Base-by-base conservation (phyloP, 2,329 filamentous ascomycete species). In the Diaporthe velutina region DNA sequence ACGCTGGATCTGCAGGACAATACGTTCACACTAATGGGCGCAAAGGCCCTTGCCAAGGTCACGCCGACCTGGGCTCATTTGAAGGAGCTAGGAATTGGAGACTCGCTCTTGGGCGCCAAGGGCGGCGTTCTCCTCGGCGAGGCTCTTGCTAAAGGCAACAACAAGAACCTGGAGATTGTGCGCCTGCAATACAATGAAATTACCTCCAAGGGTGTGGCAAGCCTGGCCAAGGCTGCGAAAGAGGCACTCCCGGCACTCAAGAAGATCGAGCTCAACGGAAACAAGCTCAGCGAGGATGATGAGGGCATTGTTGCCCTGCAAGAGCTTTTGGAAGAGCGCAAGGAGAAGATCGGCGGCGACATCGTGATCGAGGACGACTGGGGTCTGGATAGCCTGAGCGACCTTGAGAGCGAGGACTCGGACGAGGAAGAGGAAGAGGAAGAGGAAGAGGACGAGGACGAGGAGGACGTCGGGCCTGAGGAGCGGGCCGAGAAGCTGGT, bases 161-260 rank as follows among this genome's bases (percentile, higher is more conserved):
- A 98, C 83, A 86, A 87, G 80, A 93, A 94, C 82, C 88, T 99
- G 30, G 91, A 98, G 86, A 92, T 92, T 13, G 86, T 99, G 79
- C 91, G 95, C 77, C 85, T 98, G 80, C 95, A 98, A 83, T 98
- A 94, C 88, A 98, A 98, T 85, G 97, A 99, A 78, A 97, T 99
- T 81, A 95, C 94, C 54, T 88, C 92, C 0, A 89, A 91, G 74
- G 94, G 93, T 25, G 84, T 98, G 67, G 92, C 94, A 81, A 90
- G 88, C 3, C 88, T 99, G 71, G 90, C 93, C 4, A 86, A 90
- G 28, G 94, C 94, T 3, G 92, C 92, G 6, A 91, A 91, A 79
- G 86, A 89, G 12, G 88, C 89, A 3, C 89, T 99, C 12, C 95
- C 95, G 2, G 90, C 90, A 17, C 86, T 99, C 78, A 93, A 93